phyloP scores from a whole-genome alignment of 345 rosid species.

The Alliaria petiolata region DNA sequence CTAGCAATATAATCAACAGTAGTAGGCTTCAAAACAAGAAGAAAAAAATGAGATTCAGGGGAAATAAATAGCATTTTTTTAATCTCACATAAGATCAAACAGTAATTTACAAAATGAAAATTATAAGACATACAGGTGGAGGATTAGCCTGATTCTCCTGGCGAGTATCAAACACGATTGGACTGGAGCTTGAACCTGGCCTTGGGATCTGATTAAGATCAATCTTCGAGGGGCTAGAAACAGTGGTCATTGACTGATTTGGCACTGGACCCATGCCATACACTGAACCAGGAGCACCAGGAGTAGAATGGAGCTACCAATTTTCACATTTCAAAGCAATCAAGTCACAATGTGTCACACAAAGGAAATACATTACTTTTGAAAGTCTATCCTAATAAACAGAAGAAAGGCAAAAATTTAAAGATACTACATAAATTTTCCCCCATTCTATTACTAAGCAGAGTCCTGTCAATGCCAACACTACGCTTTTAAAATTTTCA shows the following conservation, averaged over 20 bases:
- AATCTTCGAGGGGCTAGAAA: conserved; percentile 31
- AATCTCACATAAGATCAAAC: not conserved
- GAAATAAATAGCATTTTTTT: not conserved
- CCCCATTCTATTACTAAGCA: not conserved
- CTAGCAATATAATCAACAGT: conserved; percentile 80
- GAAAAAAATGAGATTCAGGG: conserved; percentile 20
- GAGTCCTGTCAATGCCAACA: not conserved
- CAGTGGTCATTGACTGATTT: conserved; percentile 35
- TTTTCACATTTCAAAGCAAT: conserved; percentile 12
- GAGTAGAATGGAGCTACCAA: conserved; percentile 26
- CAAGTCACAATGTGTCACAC: not conserved
- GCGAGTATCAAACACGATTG: conserved; percentile 27
- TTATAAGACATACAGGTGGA: conserved; percentile 33
- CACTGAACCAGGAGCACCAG: conserved; percentile 26
- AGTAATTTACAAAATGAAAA: not conserved
- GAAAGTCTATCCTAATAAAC: not conserved
- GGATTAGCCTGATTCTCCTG: conserved; percentile 68
- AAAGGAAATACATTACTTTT: not conserved
- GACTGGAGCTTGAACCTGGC: conserved; percentile 35
- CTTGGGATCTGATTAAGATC: conserved; percentile 35
- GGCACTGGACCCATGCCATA: conserved; percentile 28
- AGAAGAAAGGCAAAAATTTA: not conserved
- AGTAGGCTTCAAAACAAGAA: conserved; percentile 57
- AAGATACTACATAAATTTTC: not conserved
- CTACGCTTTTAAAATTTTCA: not conserved